These are phyloP conservation scores for Xylariaceae sp. DNA, from an alignment of 2,329 filamentous ascomycete species.

Conservation along the genomic window DNA sequence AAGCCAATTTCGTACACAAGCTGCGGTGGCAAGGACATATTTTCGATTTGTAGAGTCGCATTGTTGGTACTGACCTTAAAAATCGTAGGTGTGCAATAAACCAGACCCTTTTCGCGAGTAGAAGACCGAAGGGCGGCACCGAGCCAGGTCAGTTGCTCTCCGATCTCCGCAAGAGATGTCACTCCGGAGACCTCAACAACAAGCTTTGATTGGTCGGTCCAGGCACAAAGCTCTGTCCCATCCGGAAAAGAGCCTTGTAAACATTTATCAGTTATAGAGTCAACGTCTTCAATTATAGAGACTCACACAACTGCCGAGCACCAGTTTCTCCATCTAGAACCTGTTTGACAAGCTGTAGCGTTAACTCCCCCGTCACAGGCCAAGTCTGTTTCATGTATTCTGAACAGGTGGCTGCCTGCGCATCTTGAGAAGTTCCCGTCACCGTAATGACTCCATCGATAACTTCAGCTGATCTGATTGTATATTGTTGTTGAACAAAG, in stretches of 20 bases:
- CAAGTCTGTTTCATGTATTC: conserved; percentile 6
- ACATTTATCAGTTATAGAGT: no score
- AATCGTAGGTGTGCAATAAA: neutral
- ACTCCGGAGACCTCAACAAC: neutral
- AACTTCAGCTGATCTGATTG: neutral
- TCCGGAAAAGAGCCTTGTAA: no score
- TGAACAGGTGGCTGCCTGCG: neutral
- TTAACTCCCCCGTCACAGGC: neutral
- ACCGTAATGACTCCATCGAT: neutral
- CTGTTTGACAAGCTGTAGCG: neutral
- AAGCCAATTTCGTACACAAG: neutral
- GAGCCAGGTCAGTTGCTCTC: neutral
- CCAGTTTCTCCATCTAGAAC: no score
- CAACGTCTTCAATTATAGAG: no score
- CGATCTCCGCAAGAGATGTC: neutral
- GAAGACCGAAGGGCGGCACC: neutral
- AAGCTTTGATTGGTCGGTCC: neutral
- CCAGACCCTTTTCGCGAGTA: neutral
- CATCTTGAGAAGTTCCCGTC: neutral
- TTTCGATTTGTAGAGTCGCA: no score
- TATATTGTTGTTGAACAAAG: neutral
- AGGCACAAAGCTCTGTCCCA: neutral
- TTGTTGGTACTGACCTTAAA: neutral
- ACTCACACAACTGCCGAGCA: no score
- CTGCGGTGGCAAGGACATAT: no score